phyloP scores from a whole-genome alignment of 2,329 filamentous ascomycete species.

The Cadophora sp. region DNA sequence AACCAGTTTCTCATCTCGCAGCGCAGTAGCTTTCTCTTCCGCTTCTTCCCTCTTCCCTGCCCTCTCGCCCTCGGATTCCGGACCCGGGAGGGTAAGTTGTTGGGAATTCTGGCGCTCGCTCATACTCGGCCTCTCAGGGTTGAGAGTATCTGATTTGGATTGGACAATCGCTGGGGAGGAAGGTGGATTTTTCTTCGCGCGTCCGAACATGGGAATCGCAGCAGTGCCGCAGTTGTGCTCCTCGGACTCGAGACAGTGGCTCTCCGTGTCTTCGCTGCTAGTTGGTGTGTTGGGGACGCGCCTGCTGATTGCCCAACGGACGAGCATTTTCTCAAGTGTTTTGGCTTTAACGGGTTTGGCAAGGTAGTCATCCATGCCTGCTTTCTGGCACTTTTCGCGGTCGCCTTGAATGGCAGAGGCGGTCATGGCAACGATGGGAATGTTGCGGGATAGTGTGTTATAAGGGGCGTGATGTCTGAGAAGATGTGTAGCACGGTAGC shows the following conservation, averaged over 20 bases:
- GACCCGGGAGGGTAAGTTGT: slow-evolving; percentile 38
- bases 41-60: slow-evolving; percentile 54
- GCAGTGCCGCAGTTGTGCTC: slow-evolving; percentile 37
- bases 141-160: background rate
- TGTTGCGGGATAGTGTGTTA: slow-evolving; percentile 62
- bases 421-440: slow-evolving; percentile 84
- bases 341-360: slow-evolving; percentile 76
- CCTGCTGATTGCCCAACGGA: slow-evolving; percentile 67
- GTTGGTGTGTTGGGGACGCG: slow-evolving; percentile 37
- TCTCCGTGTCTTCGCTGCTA: slow-evolving; percentile 28
- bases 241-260: slow-evolving; percentile 39
- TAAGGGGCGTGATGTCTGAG: slow-evolving; percentile 73
- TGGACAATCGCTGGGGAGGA: background rate
- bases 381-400: slow-evolving; percentile 73
- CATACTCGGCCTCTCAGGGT: slow-evolving; percentile 29
- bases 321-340: slow-evolving; percentile 72
- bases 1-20: slow-evolving; percentile 62
- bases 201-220: slow-evolving; percentile 34
- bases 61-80: slow-evolving; percentile 51
- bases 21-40: slow-evolving; percentile 60
- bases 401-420: slow-evolving; percentile 81
- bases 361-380: slow-evolving; percentile 80
- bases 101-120: slow-evolving; percentile 37
- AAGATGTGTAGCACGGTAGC: slow-evolving; percentile 77
- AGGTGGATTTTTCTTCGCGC: slow-evolving; percentile 20